Conservation (phyloP, 148 eudicot species). For the Camellia sinensis region DNA sequence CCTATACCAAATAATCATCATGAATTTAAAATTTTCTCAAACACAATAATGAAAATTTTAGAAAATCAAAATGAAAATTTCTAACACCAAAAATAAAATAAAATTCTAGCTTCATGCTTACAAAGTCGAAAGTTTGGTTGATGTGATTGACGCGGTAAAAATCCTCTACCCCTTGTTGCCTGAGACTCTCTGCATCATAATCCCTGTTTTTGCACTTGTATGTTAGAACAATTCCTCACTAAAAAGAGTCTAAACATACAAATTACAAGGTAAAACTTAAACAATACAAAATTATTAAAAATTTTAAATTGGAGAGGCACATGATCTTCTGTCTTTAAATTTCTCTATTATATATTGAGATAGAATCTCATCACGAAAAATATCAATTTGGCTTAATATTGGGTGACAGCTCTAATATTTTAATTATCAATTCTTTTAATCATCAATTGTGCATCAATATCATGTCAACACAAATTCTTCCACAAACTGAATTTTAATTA, state of each 20-base stretch:
- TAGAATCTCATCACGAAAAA: too few species aligned
- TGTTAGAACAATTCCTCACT: not conserved
- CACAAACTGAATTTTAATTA: too few species aligned
- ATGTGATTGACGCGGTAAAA: constrained; percentile 71
- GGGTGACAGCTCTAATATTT: too few species aligned
- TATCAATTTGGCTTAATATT: too few species aligned
- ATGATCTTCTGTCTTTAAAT: too few species aligned
- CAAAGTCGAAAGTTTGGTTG: constrained; percentile 64
- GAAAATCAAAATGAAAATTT: not conserved
- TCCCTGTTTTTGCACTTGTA: constrained; percentile 46
- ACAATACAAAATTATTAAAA: not conserved
- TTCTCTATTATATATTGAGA: too few species aligned
- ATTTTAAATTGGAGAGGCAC: not conserved
- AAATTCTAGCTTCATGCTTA: constrained; percentile 24
- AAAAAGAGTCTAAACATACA: too few species aligned
- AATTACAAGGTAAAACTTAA: not conserved
- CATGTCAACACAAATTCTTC: too few species aligned
- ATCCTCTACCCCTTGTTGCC: constrained; percentile 68
- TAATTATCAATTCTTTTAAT: too few species aligned
- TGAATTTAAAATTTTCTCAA: not conserved
- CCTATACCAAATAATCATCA: constrained; percentile 34
- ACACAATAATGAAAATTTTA: not conserved
- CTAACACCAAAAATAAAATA: not conserved
- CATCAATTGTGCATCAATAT: too few species aligned
- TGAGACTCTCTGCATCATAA: constrained; percentile 60